Evolutionary conservation across 2,329 filamentous ascomycete genomes (phyloP).

Genomic region (Simplicillium sp.): DNA sequence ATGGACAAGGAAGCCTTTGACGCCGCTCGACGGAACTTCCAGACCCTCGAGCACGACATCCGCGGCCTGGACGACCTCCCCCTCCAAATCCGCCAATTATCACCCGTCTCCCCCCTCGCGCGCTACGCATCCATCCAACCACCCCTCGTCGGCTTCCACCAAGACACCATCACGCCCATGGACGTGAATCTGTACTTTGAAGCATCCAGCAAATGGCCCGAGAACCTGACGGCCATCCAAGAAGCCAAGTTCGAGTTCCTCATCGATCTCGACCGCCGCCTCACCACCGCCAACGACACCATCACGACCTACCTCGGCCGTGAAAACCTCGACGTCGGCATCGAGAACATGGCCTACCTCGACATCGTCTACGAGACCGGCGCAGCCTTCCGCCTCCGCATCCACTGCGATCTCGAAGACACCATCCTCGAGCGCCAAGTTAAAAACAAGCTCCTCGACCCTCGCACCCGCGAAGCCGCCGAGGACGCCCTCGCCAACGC

Average conservation of each 20-base stretch:
- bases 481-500: conserved; percentile 61
- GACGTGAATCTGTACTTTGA: conserved; percentile 87
- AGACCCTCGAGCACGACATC: conserved; percentile 65
- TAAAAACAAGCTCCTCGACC: conserved; percentile 61
- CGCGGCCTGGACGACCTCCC: conserved; percentile 74
- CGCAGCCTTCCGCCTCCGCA: conserved; percentile 71
- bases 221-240: conserved; percentile 84
- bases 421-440: conserved; percentile 69
- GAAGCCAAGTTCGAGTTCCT: conserved; percentile 89
- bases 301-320: conserved; percentile 66
- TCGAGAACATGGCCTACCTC: conserved; percentile 71
- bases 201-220: conserved; percentile 86
- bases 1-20: conserved; percentile 54
- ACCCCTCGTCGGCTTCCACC: conserved; percentile 30
- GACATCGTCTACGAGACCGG: conserved; percentile 69
- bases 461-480: conserved; percentile 56
- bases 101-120: conserved; percentile 60
- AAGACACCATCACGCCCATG: conserved; percentile 44
- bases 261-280: conserved; percentile 61
- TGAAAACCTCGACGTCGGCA: conserved; percentile 61
- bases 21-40: conserved; percentile 59
- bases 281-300: conserved; percentile 51
- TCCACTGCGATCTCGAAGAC: conserved; percentile 83
- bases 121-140: conserved; percentile 58
- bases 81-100: conserved; percentile 74